phyloP scores from a whole-genome alignment of 2,329 filamentous ascomycete genomes.

The Berkeleyomyces basicola region DNA sequence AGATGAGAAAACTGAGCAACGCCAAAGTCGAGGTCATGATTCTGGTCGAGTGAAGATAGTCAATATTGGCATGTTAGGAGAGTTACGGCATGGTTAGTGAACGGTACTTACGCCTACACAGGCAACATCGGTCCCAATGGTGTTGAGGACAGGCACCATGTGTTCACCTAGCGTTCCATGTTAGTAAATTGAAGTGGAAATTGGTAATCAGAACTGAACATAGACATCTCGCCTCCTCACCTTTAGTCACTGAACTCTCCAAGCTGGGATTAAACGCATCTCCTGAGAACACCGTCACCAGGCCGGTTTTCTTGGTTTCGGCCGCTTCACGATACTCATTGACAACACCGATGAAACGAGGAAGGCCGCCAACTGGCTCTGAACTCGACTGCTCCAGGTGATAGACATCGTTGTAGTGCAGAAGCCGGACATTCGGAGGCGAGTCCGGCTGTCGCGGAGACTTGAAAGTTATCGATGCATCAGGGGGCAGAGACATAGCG shows the following conservation, averaged over 20 bases:
- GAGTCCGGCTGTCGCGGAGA: slow-evolving; percentile 6
- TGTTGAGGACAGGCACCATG: slow-evolving; percentile 76
- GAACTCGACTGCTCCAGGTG: slow-evolving; percentile 61
- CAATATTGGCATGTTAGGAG: not conserved
- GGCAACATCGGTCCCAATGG: slow-evolving; percentile 60
- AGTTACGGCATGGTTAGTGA: not conserved
- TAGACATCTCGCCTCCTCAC: slow-evolving; percentile 22
- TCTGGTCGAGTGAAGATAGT: slow-evolving; percentile 28
- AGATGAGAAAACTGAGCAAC: slow-evolving; percentile 64
- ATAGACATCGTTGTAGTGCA: slow-evolving; percentile 93
- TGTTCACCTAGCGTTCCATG: slow-evolving; percentile 39
- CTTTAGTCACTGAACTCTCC: slow-evolving; percentile 80
- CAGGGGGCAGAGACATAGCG: slow-evolving; percentile 3
- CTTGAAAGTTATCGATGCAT: slow-evolving; percentile 9
- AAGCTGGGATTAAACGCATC: slow-evolving; percentile 87
- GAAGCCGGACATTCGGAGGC: slow-evolving; percentile 48
- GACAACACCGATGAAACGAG: slow-evolving; percentile 63
- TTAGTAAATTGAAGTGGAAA: not conserved
- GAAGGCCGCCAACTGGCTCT: slow-evolving; percentile 67
- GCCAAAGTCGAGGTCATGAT: slow-evolving; percentile 87
- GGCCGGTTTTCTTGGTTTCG: slow-evolving; percentile 40
- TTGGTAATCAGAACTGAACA: no score
- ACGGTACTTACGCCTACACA: slow-evolving; percentile 55
- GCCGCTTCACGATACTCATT: slow-evolving; percentile 54
- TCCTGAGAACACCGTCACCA: slow-evolving; percentile 74